Evolutionary conservation across 2,329 filamentous ascomycete species (phyloP).

Genomic region (Dactylellina leptospora): DNA sequence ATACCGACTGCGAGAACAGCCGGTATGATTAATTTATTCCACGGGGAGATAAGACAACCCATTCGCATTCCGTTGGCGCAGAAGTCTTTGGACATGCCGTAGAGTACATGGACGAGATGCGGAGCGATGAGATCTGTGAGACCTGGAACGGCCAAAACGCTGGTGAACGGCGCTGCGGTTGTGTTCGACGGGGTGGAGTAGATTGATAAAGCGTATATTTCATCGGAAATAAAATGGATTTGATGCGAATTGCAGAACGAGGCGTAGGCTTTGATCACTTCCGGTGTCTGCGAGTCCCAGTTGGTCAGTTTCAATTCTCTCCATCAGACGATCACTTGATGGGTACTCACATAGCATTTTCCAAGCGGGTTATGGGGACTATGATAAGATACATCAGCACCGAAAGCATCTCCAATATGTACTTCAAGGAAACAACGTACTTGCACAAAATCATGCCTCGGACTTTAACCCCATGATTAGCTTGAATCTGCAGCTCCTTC

Average conservation of each 20-base stretch:
- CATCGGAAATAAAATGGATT: constrained; percentile 68
- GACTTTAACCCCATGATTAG: constrained; percentile 61
- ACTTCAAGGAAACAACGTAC: no score
- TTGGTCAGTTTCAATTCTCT: no score
- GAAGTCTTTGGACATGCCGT: constrained; percentile 66
- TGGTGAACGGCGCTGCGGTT: constrained; percentile 61
- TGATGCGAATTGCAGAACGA: constrained; percentile 64
- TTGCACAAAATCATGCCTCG: constrained; percentile 64
- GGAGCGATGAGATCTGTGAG: constrained; percentile 62
- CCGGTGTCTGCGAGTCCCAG: constrained; percentile 52
- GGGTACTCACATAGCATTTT: constrained; percentile 57
- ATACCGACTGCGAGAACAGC: constrained; percentile 61
- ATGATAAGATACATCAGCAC: background rate
- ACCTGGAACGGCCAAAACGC: constrained; percentile 60
- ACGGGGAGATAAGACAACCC: constrained; percentile 65
- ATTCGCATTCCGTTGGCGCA: constrained; percentile 68
- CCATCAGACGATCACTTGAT: no score
- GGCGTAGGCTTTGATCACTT: constrained; percentile 60
- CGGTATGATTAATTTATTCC: constrained; percentile 61
- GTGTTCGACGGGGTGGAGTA: constrained; percentile 62
- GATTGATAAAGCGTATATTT: constrained; percentile 68
- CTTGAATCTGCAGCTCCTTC: constrained; percentile 60
- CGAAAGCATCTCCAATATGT: background rate
- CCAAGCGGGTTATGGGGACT: constrained; percentile 60
- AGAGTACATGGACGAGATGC: constrained; percentile 65